Evolutionary conservation across 2,329 filamentous ascomycete species (phyloP).

Genomic region (Lasiodiplodia sp.): DNA sequence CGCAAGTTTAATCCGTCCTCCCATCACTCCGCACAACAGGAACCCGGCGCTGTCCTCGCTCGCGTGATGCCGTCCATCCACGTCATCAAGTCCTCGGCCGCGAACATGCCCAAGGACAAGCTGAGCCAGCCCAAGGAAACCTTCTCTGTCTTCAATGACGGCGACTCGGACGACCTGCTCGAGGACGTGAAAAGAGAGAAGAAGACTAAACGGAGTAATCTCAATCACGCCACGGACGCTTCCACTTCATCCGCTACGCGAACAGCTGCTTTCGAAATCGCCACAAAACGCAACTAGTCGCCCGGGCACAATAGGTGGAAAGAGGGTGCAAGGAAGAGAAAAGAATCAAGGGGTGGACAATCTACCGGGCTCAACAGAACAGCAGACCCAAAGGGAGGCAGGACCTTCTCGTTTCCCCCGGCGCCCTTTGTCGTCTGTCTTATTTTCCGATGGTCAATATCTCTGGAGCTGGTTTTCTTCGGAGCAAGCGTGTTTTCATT

Average conservation of each 20-base stretch:
- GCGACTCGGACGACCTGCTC: conserved; percentile 23
- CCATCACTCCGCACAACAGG: no score
- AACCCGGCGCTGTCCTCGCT: not conserved
- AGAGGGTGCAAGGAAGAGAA: not conserved
- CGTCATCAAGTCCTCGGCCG: conserved; percentile 21
- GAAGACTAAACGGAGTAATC: not conserved
- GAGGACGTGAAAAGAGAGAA: conserved; percentile 23
- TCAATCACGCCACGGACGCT: not conserved
- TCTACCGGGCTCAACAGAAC: not conserved
- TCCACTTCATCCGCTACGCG: not conserved
- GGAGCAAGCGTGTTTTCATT: not conserved
- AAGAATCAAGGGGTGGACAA: not conserved
- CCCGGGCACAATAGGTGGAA: not conserved
- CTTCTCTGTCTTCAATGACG: conserved; percentile 26
- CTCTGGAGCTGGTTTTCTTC: not conserved
- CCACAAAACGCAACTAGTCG: not conserved
- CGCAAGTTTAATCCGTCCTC: not conserved
- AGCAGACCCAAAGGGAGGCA: not conserved
- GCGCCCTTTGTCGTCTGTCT: not conserved
- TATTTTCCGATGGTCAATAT: not conserved
- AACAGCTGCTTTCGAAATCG: not conserved
- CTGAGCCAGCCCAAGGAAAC: conserved; percentile 25
- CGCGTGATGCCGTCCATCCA: conserved; percentile 18
- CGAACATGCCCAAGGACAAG: conserved; percentile 19
- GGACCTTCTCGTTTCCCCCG: no score